Percentiles rank a stretch among this genome's conserved stretches.
Conservation (phyloP, 345 rosid species). For the Erucastrum elatum region DNA sequence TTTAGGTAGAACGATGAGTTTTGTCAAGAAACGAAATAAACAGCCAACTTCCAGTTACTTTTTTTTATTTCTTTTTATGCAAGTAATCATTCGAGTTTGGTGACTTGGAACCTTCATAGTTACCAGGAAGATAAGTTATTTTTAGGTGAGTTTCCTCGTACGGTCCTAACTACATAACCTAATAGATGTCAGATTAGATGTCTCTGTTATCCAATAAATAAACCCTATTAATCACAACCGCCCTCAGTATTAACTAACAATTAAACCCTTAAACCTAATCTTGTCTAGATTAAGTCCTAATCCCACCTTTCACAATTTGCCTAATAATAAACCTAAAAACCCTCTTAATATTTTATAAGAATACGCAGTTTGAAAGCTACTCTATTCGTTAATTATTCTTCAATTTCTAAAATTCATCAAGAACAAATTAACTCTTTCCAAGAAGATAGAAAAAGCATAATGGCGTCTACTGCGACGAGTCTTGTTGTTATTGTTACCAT, state of each 20-base stretch:
- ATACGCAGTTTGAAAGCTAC: neutral
- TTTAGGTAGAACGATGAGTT: neutral
- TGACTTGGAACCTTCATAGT: neutral
- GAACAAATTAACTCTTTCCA: neutral
- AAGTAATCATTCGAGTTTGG: neutral
- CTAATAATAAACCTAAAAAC: constrained; percentile 12
- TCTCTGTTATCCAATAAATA: constrained; percentile 14
- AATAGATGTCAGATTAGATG: constrained; percentile 23
- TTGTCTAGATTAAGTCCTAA: constrained; percentile 8
- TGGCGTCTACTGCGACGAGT: constrained; percentile 7
- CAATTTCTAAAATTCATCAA: neutral
- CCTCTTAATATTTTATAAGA: constrained; percentile 8
- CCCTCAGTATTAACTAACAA: neutral
- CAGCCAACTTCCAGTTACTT: neutral
- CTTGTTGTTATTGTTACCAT: constrained; percentile 33
- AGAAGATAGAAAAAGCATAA: constrained; percentile 18
- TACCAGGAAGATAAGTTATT: constrained; percentile 13
- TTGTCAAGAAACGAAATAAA: constrained; percentile 12
- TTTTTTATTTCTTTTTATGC: neutral
- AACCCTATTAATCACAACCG: constrained; percentile 7
- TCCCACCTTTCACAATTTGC: constrained; percentile 3
- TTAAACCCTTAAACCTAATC: constrained; percentile 2
- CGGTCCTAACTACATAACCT: constrained; percentile 7
- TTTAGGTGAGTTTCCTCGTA: constrained; percentile 28
- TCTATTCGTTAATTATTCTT: neutral